Conservation (phyloP, 192 early-diverging fungal genomes). For the Coemansia sp. region DNA sequence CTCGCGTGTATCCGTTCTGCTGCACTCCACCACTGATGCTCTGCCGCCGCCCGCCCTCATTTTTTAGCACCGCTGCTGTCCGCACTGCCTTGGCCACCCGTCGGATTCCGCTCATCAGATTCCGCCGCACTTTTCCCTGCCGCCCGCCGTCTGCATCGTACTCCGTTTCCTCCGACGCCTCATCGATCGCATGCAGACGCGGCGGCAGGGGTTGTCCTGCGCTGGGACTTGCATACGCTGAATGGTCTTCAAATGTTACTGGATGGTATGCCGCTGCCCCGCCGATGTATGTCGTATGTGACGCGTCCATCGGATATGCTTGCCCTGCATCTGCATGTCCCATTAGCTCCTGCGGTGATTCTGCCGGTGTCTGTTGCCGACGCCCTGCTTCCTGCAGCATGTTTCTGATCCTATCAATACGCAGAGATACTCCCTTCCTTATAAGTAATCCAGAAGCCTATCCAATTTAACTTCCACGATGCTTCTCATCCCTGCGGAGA, state of each 20-base stretch:
- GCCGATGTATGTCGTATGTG: background rate
- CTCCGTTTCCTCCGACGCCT: conserved; percentile 18
- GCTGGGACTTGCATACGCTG: background rate
- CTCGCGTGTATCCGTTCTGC: background rate
- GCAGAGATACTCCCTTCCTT: background rate
- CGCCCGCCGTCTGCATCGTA: background rate
- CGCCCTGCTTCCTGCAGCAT: conserved; percentile 20
- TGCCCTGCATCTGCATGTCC: conserved; percentile 5
- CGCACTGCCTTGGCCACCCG: conserved; percentile 50
- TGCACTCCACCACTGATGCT: too few relatives aligned
- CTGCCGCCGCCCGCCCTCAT: background rate
- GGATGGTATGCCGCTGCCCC: background rate
- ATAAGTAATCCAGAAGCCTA: too few relatives aligned
- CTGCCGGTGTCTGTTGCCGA: conserved; percentile 6
- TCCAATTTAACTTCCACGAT: too few relatives aligned
- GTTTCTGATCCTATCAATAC: conserved; percentile 13
- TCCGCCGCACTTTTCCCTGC: conserved; percentile 24
- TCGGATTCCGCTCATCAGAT: conserved; percentile 37
- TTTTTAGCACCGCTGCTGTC: conserved; percentile 15
- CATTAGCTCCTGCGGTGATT: background rate
- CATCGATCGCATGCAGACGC: conserved; percentile 30
- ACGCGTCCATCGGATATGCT: background rate
- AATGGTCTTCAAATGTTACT: background rate
- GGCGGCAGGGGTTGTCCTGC: background rate
- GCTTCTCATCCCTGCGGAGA: too few relatives aligned